Percentiles rank a stretch among this genome's conserved stretches.
These are phyloP conservation scores for Passiflora organensis DNA, from an alignment of 345 rosid species.

Conservation along the genomic window DNA sequence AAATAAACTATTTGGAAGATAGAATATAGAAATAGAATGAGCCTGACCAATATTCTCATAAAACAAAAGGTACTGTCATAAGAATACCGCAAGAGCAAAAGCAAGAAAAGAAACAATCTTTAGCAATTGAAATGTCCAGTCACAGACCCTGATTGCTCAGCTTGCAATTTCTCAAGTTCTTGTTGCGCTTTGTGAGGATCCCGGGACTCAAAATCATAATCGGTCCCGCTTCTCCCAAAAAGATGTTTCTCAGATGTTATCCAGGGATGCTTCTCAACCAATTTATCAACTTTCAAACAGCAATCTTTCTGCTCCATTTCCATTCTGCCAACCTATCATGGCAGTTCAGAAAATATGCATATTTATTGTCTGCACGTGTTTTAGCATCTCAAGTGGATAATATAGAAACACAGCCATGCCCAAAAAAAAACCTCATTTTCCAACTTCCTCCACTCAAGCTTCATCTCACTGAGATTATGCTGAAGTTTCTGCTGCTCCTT, in stretches of 20 bases:
- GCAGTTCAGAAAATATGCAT: background rate
- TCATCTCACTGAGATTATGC: slow-evolving; percentile 60
- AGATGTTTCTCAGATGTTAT: slow-evolving; percentile 85
- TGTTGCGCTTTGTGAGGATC: slow-evolving; percentile 73
- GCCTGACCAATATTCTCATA: background rate
- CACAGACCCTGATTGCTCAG: slow-evolving; percentile 77
- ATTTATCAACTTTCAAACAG: slow-evolving; percentile 68
- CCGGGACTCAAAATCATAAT: slow-evolving; percentile 77
- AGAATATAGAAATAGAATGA: slow-evolving; percentile 1
- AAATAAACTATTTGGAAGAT: background rate
- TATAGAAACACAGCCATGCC: background rate
- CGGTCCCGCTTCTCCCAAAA: slow-evolving; percentile 92
- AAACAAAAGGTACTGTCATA: background rate
- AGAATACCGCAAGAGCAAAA: background rate
- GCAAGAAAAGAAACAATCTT: background rate
- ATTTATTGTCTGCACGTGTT: slow-evolving; percentile 7
- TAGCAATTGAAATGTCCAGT: slow-evolving; percentile 9
- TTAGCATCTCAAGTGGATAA: background rate
- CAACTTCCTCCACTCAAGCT: slow-evolving; percentile 83
- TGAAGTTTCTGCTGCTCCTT: slow-evolving; percentile 71
- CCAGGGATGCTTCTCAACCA: slow-evolving; percentile 95
- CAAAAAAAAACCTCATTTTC: slow-evolving; percentile 80
- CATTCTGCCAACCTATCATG: slow-evolving; percentile 64
- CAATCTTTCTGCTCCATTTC: slow-evolving; percentile 89
- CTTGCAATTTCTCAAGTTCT: slow-evolving; percentile 76